Percentiles rank a stretch among this genome's conserved stretches.
phyloP scores from a whole-genome alignment of 2,329 filamentous ascomycete species.

The Sporothrix inflata region DNA sequence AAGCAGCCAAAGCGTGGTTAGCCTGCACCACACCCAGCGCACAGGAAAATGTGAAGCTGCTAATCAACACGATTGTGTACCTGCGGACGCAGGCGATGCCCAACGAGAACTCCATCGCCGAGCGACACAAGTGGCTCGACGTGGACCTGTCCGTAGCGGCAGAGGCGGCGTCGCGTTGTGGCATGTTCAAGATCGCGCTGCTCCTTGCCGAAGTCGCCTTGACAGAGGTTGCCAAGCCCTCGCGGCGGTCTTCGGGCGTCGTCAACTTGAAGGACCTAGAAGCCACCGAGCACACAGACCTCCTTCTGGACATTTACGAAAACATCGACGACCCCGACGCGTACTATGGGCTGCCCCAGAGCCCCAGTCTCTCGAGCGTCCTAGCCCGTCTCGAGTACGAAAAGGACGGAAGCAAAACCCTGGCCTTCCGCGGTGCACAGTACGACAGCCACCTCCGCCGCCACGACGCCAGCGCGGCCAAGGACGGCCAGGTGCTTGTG shows the following conservation, averaged over 20 bases:
- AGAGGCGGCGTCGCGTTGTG: constrained; percentile 72
- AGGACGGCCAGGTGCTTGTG: constrained; percentile 71
- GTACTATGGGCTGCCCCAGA: constrained; percentile 88
- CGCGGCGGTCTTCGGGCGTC: constrained; percentile 67
- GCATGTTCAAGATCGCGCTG: constrained; percentile 85
- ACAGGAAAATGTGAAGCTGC: constrained; percentile 67
- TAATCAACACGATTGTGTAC: constrained; percentile 82
- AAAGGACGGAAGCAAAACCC: constrained; percentile 79
- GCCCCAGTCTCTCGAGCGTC: constrained; percentile 74
- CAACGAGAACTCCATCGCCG: constrained; percentile 75
- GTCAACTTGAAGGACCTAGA: constrained; percentile 45
- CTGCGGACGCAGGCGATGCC: constrained; percentile 79
- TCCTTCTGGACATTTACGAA: constrained; percentile 82
- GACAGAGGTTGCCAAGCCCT: constrained; percentile 58
- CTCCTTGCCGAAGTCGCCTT: constrained; percentile 77
- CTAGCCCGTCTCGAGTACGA: constrained; percentile 87
- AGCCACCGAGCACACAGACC: constrained; percentile 60
- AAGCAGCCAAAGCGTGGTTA: constrained; percentile 67
- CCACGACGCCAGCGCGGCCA: constrained; percentile 55
- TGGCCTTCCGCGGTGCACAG: constrained; percentile 88
- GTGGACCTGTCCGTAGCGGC: constrained; percentile 74
- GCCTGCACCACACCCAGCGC: constrained; percentile 48
- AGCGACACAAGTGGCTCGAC: constrained; percentile 83
- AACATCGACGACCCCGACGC: constrained; percentile 95
- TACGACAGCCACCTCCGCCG: constrained; percentile 82